These are phyloP conservation scores for Biancaea sappan DNA, from an alignment of 306 rosid genomes.

Conservation along the genomic window DNA sequence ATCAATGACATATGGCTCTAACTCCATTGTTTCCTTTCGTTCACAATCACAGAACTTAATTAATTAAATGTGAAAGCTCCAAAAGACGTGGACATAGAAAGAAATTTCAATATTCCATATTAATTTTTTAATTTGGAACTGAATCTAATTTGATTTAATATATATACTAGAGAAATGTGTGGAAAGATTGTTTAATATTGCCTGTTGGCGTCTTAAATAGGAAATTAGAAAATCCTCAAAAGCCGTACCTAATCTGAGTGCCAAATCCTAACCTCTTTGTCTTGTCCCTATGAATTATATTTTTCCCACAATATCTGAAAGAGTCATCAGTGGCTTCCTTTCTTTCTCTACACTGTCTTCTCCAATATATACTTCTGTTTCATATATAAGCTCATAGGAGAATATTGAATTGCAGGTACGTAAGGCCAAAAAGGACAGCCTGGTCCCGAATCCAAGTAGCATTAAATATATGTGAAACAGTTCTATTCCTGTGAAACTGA, in stretches of 20 bases:
- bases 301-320: conserved; percentile 4
- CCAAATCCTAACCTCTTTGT: conserved; percentile 4
- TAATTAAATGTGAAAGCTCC: not conserved
- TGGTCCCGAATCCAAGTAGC: not conserved
- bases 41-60: not conserved
- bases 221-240: conserved; percentile 7
- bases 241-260: conserved; percentile 26
- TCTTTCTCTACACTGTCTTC: conserved; percentile 2
- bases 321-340: not conserved
- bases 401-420: not conserved
- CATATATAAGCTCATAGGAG: not conserved
- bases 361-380: not conserved
- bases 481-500: too few relatives aligned
- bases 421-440: not conserved
- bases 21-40: not conserved
- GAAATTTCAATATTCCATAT: conserved; percentile 3
- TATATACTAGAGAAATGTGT: not conserved
- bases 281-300: not conserved
- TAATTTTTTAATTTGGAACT: conserved; percentile 31
- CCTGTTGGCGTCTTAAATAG: not conserved
- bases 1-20: not conserved
- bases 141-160: conserved; percentile 23
- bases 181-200: not conserved
- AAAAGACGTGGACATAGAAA: not conserved
- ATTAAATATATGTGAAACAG: not conserved